phyloP scores from a whole-genome alignment of 106 monocot species.

The Allium sativum region DNA sequence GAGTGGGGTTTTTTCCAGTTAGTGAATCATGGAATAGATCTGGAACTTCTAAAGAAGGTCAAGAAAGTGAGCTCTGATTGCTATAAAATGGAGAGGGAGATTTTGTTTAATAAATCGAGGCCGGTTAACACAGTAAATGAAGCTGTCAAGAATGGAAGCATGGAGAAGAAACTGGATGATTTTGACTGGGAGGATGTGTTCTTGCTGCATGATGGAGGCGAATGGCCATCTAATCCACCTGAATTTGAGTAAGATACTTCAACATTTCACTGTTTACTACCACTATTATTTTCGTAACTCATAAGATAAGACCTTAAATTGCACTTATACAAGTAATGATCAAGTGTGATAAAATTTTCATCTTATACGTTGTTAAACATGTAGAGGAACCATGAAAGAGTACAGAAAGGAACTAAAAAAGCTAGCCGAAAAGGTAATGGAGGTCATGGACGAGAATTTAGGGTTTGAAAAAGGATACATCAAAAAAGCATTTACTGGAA shows the following conservation, averaged over 20 bases:
- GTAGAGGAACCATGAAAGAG: slow-evolving; percentile 60
- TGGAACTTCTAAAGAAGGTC: slow-evolving; percentile 43
- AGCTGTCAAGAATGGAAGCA: slow-evolving; percentile 2
- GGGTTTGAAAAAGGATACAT: slow-evolving; percentile 50
- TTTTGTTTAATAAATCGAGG: slow-evolving; percentile 37
- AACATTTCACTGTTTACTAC: too few species aligned
- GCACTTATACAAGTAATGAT: too few species aligned
- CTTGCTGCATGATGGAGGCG: slow-evolving; percentile 27
- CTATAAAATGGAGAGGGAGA: slow-evolving; percentile 42
- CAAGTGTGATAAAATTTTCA: too few species aligned
- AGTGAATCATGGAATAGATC: slow-evolving; percentile 50
- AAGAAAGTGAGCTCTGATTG: slow-evolving; percentile 50
- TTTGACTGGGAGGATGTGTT: slow-evolving; percentile 59
- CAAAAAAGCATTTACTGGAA: slow-evolving; percentile 28
- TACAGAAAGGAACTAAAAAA: slow-evolving; percentile 42
- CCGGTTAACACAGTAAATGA: slow-evolving; percentile 28
- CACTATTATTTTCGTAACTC: too few species aligned
- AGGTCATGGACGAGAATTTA: slow-evolving; percentile 43
- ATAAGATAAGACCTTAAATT: too few species aligned
- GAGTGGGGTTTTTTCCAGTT: slow-evolving; percentile 77
- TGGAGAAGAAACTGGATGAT: slow-evolving; percentile 14
- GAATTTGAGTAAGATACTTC: slow-evolving; percentile 30
- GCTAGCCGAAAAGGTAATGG: slow-evolving; percentile 46
- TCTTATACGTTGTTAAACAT: background rate
- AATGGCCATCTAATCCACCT: slow-evolving; percentile 43